These are phyloP conservation scores for Exophiala phaeomuriformis DNA, from an alignment of 2,329 filamentous ascomycete genomes.

Conservation along the genomic window DNA sequence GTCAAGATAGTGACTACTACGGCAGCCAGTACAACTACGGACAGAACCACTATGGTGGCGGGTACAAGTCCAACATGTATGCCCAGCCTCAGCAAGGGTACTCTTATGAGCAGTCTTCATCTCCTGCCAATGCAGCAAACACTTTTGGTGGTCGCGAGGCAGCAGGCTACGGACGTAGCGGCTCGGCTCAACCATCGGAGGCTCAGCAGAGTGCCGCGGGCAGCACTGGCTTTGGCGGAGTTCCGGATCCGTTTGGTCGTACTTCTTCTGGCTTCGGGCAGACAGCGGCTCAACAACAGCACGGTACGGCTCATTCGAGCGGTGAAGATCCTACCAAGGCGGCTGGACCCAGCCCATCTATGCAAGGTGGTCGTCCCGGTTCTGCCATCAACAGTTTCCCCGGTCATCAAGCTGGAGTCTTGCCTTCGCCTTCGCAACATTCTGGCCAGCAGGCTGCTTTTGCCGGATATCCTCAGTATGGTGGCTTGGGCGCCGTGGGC, in stretches of 20 bases:
- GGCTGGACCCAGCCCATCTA: constrained; percentile 53
- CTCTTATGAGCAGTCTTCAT: constrained; percentile 58
- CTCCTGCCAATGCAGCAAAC: constrained; percentile 51
- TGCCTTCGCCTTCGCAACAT: constrained; percentile 28
- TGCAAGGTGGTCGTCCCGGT: constrained; percentile 56
- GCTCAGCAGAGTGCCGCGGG: constrained; percentile 46
- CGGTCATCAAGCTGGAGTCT: constrained; percentile 33
- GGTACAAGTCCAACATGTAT: constrained; percentile 54
- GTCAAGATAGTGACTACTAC: constrained; percentile 44
- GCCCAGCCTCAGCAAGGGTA: constrained; percentile 56
- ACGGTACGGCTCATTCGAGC: constrained; percentile 30
- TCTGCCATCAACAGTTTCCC: constrained; percentile 55
- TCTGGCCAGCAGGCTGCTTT: constrained; percentile 33
- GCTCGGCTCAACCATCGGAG: constrained; percentile 51
- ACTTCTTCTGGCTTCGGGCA: constrained; percentile 50
- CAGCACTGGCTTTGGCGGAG: constrained; percentile 45
- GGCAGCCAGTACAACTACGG: constrained; percentile 46
- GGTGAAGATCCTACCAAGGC: constrained; percentile 50
- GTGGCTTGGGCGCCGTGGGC: constrained; percentile 16
- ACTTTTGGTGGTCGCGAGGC: constrained; percentile 41
- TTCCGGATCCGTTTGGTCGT: constrained; percentile 55
- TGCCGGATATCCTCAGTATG: constrained; percentile 28
- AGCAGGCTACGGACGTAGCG: constrained; percentile 54
- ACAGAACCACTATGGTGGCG: constrained; percentile 44
- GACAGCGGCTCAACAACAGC: constrained; percentile 36